These are phyloP conservation scores for Ceratobasidium sp. DNA, from an alignment of 1,284 basidiomycete species.

Conservation along the genomic window DNA sequence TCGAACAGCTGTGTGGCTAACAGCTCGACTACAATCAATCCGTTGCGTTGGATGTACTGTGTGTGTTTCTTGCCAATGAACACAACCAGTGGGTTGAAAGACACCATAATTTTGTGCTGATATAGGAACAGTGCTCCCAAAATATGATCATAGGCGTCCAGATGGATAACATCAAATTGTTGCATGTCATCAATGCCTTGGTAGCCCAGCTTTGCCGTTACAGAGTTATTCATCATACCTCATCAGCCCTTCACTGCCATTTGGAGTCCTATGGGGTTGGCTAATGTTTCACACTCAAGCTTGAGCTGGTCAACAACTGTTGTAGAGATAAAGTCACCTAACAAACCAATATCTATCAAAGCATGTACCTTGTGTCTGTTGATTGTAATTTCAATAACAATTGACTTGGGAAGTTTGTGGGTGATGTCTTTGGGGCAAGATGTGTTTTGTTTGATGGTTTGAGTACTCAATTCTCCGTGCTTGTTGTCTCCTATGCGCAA, in stretches of 20 bases:
- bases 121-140: slow-evolving; percentile 56
- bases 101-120: slow-evolving; percentile 50
- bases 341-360: slow-evolving; percentile 59
- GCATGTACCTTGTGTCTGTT: slow-evolving; percentile 57
- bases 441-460: neutral
- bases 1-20: too few relatives aligned
- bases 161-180: slow-evolving; percentile 57
- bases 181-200: slow-evolving; percentile 50
- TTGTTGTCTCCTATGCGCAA: too few relatives aligned
- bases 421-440: slow-evolving; percentile 2
- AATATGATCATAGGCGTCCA: slow-evolving; percentile 55
- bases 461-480: too few relatives aligned
- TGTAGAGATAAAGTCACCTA: slow-evolving; percentile 62
- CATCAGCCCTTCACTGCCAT: slow-evolving; percentile 55
- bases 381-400: slow-evolving; percentile 55
- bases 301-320: slow-evolving; percentile 58
- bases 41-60: too few relatives aligned
- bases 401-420: slow-evolving; percentile 55
- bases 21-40: too few relatives aligned
- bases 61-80: too few relatives aligned
- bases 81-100: too few relatives aligned
- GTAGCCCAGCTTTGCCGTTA: too few relatives aligned
- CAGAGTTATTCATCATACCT: slow-evolving; percentile 50
- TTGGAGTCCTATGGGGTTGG: slow-evolving; percentile 57
- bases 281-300: slow-evolving; percentile 50